Evolutionary conservation across 352 stramenopile genomes (phyloP).

Genomic region (Pythium monospermum): DNA sequence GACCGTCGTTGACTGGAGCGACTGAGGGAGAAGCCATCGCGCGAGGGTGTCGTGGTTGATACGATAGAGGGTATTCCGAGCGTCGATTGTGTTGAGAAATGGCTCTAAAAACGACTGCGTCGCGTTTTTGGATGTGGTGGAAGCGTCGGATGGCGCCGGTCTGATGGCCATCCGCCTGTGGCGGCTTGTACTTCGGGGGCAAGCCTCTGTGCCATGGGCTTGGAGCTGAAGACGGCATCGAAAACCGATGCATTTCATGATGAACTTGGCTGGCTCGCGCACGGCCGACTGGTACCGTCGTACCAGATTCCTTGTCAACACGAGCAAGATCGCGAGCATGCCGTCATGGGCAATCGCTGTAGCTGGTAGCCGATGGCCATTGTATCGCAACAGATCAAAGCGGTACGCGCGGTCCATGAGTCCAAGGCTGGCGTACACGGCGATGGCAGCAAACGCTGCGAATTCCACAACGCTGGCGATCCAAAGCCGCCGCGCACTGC

Average conservation of each 20-base stretch:
- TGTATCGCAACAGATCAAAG: constrained; percentile 12
- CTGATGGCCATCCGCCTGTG: no score
- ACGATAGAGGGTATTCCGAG: constrained; percentile 14
- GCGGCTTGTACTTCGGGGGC: background rate
- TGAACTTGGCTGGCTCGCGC: background rate
- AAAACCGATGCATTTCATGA: background rate
- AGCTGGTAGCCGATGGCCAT: constrained; percentile 8
- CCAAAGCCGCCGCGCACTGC: constrained; percentile 2
- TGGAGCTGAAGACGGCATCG: background rate
- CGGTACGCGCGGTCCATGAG: background rate
- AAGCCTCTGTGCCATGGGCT: constrained; percentile 16
- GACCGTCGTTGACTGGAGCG: no score
- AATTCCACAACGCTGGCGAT: constrained; percentile 6
- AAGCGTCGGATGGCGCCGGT: no score
- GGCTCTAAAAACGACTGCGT: background rate
- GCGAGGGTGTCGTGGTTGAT: constrained; percentile 26
- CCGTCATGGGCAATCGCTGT: constrained; percentile 4
- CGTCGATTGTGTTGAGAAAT: constrained; percentile 8
- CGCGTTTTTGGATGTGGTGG: no score
- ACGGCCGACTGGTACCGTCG: background rate
- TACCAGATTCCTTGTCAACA: constrained; percentile 12
- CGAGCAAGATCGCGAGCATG: constrained; percentile 4
- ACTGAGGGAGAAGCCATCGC: no score
- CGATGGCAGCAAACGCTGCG: constrained; percentile 3
- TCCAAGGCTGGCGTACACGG: background rate